phyloP scores from a whole-genome alignment of 208 protist genomes.

The Trypanosoma lewisi region DNA sequence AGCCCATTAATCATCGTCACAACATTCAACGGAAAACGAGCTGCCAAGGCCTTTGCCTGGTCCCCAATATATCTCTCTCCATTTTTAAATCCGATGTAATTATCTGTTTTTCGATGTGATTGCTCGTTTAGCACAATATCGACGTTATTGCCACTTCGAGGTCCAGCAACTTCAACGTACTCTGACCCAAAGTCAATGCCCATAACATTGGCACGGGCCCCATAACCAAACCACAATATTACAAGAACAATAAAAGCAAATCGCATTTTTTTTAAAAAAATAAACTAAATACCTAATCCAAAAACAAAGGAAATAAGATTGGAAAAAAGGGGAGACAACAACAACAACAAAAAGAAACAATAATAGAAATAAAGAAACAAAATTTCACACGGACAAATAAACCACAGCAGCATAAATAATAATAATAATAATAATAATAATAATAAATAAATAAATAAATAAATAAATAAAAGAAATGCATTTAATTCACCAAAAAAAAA shows the following conservation, averaged over 20 bases:
- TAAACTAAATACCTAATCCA: slow-evolving; percentile 12
- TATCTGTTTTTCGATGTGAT: slow-evolving; percentile 90
- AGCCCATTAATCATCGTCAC: slow-evolving; percentile 67
- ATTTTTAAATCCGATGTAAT: slow-evolving; percentile 88
- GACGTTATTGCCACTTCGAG: slow-evolving; percentile 60
- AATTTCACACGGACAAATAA: slow-evolving; percentile 1
- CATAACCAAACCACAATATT: slow-evolving; percentile 2
- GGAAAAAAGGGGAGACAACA: slow-evolving; percentile 4
- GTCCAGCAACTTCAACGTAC: slow-evolving; percentile 74
- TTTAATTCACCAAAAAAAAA: background rate
- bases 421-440: slow-evolving; percentile 5
- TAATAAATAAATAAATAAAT: background rate
- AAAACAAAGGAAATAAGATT: slow-evolving; percentile 28
- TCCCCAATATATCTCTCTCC: slow-evolving; percentile 90
- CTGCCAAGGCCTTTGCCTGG: slow-evolving; percentile 78
- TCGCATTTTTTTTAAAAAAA: slow-evolving; percentile 21
- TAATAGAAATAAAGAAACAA: slow-evolving; percentile 14
- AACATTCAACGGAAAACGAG: slow-evolving; percentile 83
- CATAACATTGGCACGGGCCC: slow-evolving; percentile 53
- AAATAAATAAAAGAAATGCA: background rate
- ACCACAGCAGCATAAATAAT: background rate
- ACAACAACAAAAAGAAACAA: slow-evolving; percentile 19
- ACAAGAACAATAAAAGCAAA: slow-evolving; percentile 12
- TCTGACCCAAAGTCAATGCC: slow-evolving; percentile 91
- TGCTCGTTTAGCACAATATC: slow-evolving; percentile 95